Conservation (phyloP, 257 asterid genomes). For the Plantago major region DNA sequence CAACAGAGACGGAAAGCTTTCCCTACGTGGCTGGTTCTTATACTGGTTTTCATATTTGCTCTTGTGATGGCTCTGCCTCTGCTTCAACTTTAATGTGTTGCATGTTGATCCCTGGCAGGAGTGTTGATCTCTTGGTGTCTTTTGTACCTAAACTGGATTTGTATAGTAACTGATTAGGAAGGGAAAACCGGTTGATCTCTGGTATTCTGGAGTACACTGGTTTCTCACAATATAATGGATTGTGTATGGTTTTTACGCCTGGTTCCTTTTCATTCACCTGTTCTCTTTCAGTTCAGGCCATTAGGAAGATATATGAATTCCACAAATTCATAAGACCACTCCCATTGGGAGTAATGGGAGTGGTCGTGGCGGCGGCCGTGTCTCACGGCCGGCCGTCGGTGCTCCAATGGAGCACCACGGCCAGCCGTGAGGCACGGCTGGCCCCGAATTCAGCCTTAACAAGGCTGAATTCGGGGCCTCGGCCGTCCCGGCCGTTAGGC, state of each 20-base stretch:
- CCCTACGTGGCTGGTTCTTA: slow-evolving; percentile 68
- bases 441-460: too few relatives aligned
- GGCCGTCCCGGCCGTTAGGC: too few relatives aligned
- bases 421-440: too few relatives aligned
- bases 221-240: slow-evolving; percentile 1
- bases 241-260: background rate
- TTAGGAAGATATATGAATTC: too few relatives aligned
- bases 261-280: background rate
- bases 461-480: too few relatives aligned
- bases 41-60: slow-evolving; percentile 65
- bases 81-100: slow-evolving; percentile 56
- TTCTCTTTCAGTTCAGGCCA: too few relatives aligned
- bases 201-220: slow-evolving; percentile 9
- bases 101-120: slow-evolving; percentile 3
- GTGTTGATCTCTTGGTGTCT: slow-evolving; percentile 14
- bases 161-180: slow-evolving; percentile 34
- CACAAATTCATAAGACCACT: too few relatives aligned
- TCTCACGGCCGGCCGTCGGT: too few relatives aligned
- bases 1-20: slow-evolving; percentile 37
- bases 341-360: too few relatives aligned
- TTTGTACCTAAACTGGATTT: slow-evolving; percentile 23
- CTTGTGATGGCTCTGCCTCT: slow-evolving; percentile 89
- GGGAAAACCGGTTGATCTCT: slow-evolving; percentile 23
- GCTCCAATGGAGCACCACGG: too few relatives aligned
- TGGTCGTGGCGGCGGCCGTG: too few relatives aligned